Percentiles rank a stretch among this genome's conserved stretches.
Evolutionary conservation across 441 rosid genomes (phyloP).

Genomic region (Flueggea neowawraea): DNA sequence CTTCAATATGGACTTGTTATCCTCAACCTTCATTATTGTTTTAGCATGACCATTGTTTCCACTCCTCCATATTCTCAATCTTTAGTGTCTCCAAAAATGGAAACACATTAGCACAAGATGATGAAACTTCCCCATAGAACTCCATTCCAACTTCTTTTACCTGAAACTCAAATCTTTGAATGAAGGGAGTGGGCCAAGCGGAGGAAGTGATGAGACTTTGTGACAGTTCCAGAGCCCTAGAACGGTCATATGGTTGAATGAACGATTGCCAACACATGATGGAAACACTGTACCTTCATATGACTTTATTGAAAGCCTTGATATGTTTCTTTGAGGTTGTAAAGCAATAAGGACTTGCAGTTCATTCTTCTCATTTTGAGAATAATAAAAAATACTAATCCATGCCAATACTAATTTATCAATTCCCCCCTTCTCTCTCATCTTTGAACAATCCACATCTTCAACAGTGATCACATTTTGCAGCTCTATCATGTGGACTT

Average conservation of each 20-base stretch:
- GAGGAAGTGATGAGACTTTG: background rate
- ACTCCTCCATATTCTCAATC: background rate
- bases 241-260: background rate
- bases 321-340: background rate
- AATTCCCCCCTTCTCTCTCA: background rate
- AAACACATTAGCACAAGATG: background rate
- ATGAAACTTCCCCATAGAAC: no score
- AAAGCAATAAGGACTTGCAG: background rate
- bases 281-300: background rate
- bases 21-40: background rate
- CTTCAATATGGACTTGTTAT: background rate
- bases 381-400: background rate
- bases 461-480: no score
- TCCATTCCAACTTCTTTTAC: background rate
- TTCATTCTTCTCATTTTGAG: background rate
- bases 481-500: no score
- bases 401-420: conserved; percentile 3
- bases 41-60: background rate
- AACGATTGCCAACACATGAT: conserved; percentile 1
- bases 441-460: background rate
- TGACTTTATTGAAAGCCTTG: background rate
- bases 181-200: background rate
- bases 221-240: background rate
- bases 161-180: background rate
- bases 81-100: background rate